A percentile compares a stretch with the other conserved stretches of the same genome.
Conservation (phyloP, 2,329 filamentous ascomycete species). For the Clathrospora elynae region DNA sequence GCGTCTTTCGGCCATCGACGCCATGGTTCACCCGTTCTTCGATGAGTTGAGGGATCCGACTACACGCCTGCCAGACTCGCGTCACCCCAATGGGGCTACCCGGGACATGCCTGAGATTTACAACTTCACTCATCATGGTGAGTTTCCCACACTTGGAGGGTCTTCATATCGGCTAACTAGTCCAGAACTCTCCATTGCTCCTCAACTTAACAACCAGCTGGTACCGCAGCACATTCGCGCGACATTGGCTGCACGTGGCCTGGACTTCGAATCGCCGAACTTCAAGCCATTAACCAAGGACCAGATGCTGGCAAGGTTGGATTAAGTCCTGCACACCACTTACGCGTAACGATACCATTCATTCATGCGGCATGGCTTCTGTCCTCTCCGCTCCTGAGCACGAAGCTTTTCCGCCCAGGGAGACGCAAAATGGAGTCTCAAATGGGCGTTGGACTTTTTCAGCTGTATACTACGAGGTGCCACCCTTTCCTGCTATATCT, state of each 20-base stretch:
- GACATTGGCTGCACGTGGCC: conserved; percentile 72
- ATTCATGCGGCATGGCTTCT: conserved; percentile 45
- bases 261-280: conserved; percentile 81
- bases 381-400: conserved; percentile 40
- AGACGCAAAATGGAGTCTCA: conserved; percentile 45
- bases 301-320: conserved; percentile 96
- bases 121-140: conserved; percentile 93
- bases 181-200: conserved; percentile 92
- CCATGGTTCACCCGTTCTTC: conserved; percentile 98
- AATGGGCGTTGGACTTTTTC: conserved; percentile 44
- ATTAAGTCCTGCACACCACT: conserved; percentile 59
- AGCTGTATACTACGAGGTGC: conserved; percentile 43
- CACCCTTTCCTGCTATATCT: conserved; percentile 44
- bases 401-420: conserved; percentile 38
- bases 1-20: conserved; percentile 88
- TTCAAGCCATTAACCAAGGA: conserved; percentile 89
- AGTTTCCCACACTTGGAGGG: conserved; percentile 41
- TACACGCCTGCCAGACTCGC: conserved; percentile 91
- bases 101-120: conserved; percentile 88
- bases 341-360: conserved; percentile 51
- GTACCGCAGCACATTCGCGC: conserved; percentile 83
- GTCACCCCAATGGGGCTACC: conserved; percentile 78
- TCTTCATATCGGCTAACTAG: conserved; percentile 16
- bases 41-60: conserved; percentile 92
- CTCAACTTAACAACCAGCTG: conserved; percentile 82